Conservation (phyloP, 148 eudicot genomes). For the Polygonum maritimum region DNA sequence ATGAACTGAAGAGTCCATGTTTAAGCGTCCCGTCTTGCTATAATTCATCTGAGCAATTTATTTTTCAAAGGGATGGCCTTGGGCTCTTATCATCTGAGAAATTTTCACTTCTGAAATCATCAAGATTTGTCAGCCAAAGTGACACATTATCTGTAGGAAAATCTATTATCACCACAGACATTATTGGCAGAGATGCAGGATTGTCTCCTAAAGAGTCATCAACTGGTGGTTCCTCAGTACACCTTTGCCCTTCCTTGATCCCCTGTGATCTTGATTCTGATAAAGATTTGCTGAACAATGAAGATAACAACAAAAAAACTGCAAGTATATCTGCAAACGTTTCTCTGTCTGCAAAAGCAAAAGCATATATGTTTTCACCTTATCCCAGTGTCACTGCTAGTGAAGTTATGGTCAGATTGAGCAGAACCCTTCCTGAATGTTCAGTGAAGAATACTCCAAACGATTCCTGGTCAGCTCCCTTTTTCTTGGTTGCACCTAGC, state of each 20-base stretch:
- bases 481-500: constrained; percentile 82
- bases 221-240: constrained; percentile 15
- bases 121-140: constrained; percentile 17
- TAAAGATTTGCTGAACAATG: constrained; percentile 16
- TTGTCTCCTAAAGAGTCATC: constrained; percentile 22
- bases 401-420: constrained; percentile 58
- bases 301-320: constrained; percentile 16
- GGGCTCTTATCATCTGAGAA: constrained; percentile 41
- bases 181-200: constrained; percentile 15
- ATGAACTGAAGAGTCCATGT: constrained; percentile 43
- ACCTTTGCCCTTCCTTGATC: constrained; percentile 15
- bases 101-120: constrained; percentile 21
- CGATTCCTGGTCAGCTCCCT: constrained; percentile 76
- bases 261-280: constrained; percentile 16
- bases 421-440: constrained; percentile 41
- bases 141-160: constrained; percentile 20
- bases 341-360: constrained; percentile 33
- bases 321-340: constrained; percentile 28
- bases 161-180: constrained; percentile 10
- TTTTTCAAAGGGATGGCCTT: constrained; percentile 62
- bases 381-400: constrained; percentile 51
- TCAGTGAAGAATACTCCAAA: constrained; percentile 27
- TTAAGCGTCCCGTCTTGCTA: constrained; percentile 72
- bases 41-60: constrained; percentile 39
- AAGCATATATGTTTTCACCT: constrained; percentile 79